Base-by-base conservation (phyloP, 192 early-diverging fungal genomes). In the Entomortierella parvispora region DNA sequence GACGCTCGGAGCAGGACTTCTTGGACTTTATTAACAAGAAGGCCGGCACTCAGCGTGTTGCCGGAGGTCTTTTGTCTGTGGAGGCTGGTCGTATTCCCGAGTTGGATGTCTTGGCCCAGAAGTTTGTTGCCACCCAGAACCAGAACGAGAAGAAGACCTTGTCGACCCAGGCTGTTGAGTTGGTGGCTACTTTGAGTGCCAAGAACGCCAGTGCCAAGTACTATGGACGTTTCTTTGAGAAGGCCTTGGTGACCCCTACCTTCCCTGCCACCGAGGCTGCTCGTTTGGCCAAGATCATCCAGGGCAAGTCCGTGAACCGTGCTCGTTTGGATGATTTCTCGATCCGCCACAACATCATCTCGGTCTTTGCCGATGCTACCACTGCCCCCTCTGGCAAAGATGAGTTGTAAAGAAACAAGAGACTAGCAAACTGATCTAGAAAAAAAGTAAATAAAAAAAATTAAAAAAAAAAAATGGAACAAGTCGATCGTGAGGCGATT, bases 191-290 rank as follows among this genome's bases (percentile, higher is more conserved):
- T 44, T 67, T 69, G 45, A 62, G 45, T 47, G 49, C 42, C 18
- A 48, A 28, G 47, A 66, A 64, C 34, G 47, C 50, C 12, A 62
- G 58, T 14, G 91, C 95, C 32, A 81, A 85, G 49, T 97, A 96
- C 86, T 99, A 99, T 68, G 79, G 83, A 72, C 98, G 96, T 80
- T 89, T 94, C 62, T 94, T 98, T 91, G 89, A 95, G 80, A 97
- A 97, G 84, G 86, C 92, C 57, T 57, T 79, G 54, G 82, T 85
- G 25, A 87, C 88, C 8, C 85, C 85, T 0, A 90, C 87, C 57
- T 99, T 92, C 83, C 65, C 91, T 42, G 82, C 58, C 15, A 95
- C 89, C 62, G 97, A 99, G 83, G 84, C 88, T 48, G 87, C 89
- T 37, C 90, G 97, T 58, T 82, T 99, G 45, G 76, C 87, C 11